Evolutionary conservation across 2,329 filamentous ascomycete genomes (phyloP), one percentile per base, ranked within the genome.

Genomic region (Aspergillus sp.): DNA sequence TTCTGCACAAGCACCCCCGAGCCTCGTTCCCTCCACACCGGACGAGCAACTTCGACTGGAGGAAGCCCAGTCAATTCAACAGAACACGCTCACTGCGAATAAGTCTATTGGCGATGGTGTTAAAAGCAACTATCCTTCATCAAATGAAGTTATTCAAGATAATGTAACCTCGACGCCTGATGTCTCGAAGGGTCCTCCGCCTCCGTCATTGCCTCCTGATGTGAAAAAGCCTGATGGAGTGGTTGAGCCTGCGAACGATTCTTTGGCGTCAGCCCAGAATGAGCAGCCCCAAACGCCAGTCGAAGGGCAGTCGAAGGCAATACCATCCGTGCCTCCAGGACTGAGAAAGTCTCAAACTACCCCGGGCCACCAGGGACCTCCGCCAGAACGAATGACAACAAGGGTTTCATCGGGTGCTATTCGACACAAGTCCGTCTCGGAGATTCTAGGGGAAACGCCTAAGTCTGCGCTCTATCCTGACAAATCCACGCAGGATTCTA

Each of bases 401-500:
- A 71, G 83, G 55, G 81, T 86, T 26, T 81, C 82, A 3, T 86
- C 85, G 7, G 84, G 83, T 38, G 80, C 82, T 2, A 80, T 87
- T 55, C 75, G 80, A 50, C 80, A 84, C 44, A 88, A 86, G 59
- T 86, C 83, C 4, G 82, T 86, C 4, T 83, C 80, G 12, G 85
- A 88, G 62, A 85, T 87, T 38, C 71, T 87, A 4, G 82, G 80
- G 44, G 81, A 80, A 49, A 75, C 73, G 12, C 73, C 78, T 36
- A 63, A 69, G 52, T 57, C 63, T 34, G 54, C 60, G 38, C 61
- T 61, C 36, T 52, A 47, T 4, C 67, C 72, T 8, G 66, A 62
- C 46, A 58, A 56, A 29, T 51, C 57, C 34, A 46, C 57, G 7
- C 65, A 68, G 30, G 5, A 6, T 32, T 9, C 30, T 32, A 5